These are phyloP conservation scores for Colletotrichum sojae DNA, from an alignment of 2,329 filamentous ascomycete species.

Conservation along the genomic window DNA sequence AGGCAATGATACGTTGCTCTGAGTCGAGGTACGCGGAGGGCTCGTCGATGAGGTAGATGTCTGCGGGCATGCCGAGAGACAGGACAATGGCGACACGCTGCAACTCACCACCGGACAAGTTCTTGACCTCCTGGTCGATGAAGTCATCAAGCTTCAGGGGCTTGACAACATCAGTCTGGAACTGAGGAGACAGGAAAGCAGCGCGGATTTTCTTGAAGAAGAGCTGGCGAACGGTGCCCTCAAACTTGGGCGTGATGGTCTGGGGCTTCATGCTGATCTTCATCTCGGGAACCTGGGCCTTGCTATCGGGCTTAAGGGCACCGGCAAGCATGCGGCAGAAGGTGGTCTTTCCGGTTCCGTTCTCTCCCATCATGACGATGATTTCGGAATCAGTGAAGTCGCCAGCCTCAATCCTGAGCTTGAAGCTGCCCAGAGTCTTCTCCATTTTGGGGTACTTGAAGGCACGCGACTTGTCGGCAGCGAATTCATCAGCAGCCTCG, in stretches of 20 bases:
- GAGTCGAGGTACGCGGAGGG: constrained; percentile 98
- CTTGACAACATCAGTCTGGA: constrained; percentile 99
- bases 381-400: constrained; percentile 98
- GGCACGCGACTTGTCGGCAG: constrained; percentile 85
- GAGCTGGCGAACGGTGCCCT: constrained; percentile 94
- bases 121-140: constrained; percentile 99
- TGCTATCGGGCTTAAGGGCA: constrained; percentile 89
- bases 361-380: constrained; percentile 99
- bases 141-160: constrained; percentile 99
- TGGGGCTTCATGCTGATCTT: constrained; percentile 99
- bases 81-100: constrained; percentile 99
- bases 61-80: constrained; percentile 93
- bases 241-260: constrained; percentile 98
- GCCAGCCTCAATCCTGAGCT: constrained; percentile 84
- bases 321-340: constrained; percentile 98
- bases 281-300: constrained; percentile 87
- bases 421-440: constrained; percentile 93
- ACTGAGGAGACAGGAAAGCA: constrained; percentile 95
- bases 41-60: constrained; percentile 99
- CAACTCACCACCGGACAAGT: constrained; percentile 98
- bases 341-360: constrained; percentile 98
- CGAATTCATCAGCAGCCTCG: constrained; percentile 90
- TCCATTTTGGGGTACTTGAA: constrained; percentile 93
- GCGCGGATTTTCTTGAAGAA: constrained; percentile 99
- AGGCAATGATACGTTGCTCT: constrained; percentile 97